A percentile compares a stretch with the other conserved stretches of the same genome.
These are phyloP conservation scores for Ustilago lituana DNA, from an alignment of 1,284 basidiomycete genomes.

Conservation along the genomic window DNA sequence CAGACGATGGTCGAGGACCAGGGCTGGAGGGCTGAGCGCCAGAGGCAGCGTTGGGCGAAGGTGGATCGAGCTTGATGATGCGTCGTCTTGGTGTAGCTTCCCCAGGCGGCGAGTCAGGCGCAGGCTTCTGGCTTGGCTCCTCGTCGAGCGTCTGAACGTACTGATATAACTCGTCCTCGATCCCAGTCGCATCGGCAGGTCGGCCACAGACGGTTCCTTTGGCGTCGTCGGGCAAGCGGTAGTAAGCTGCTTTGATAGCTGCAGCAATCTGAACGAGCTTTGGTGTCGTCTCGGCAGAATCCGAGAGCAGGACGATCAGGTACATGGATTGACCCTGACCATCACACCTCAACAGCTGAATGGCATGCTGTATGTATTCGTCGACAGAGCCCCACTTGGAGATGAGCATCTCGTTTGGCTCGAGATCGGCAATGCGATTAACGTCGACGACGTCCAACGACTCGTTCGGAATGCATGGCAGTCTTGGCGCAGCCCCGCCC, in stretches of 20 bases:
- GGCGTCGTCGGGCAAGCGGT: slow-evolving; percentile 72
- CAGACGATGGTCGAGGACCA: background rate
- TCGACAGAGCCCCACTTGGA: slow-evolving; percentile 74
- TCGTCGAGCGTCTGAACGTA: slow-evolving; percentile 78
- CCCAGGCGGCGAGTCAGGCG: background rate
- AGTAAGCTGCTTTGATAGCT: slow-evolving; percentile 77
- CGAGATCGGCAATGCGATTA: slow-evolving; percentile 29
- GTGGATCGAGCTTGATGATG: slow-evolving; percentile 36
- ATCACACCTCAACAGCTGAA: slow-evolving; percentile 73
- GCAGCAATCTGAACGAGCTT: slow-evolving; percentile 82
- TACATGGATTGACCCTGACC: slow-evolving; percentile 70
- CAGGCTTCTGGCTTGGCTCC: slow-evolving; percentile 10
- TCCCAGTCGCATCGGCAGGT: background rate
- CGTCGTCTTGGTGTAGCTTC: slow-evolving; percentile 11
- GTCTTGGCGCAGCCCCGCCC: background rate
- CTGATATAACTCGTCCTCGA: slow-evolving; percentile 76
- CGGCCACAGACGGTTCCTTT: slow-evolving; percentile 42
- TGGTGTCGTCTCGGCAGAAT: slow-evolving; percentile 75
- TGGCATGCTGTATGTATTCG: slow-evolving; percentile 78
- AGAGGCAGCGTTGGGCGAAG: background rate
- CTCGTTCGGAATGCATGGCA: background rate
- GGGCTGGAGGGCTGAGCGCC: background rate
- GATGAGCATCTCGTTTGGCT: slow-evolving; percentile 76
- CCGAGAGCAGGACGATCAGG: slow-evolving; percentile 78
- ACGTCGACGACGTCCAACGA: background rate